Percentiles rank a stretch among this genome's conserved stretches.
These are phyloP conservation scores for Leptographium galeiforme DNA, from an alignment of 2,329 filamentous ascomycete genomes.

Conservation along the genomic window DNA sequence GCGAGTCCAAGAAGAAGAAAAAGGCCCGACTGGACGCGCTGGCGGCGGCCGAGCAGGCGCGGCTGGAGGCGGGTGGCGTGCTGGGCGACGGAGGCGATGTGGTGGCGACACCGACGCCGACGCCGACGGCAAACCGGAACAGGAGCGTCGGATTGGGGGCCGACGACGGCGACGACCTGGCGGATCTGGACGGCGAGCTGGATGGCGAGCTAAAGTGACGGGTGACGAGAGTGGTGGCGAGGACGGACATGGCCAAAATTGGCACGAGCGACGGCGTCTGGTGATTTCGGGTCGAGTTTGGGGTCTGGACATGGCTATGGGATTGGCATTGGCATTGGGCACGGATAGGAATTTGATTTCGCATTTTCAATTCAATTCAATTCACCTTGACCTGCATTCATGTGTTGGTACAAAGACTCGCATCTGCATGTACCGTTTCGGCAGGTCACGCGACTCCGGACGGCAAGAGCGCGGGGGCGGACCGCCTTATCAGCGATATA, in stretches of 20 bases:
- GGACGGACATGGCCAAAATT: not conserved
- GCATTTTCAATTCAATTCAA: no score
- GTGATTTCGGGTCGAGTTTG: no score
- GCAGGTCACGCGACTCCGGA: no score
- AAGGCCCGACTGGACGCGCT: slow-evolving; percentile 9
- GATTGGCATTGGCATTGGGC: no score
- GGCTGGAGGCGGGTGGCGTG: not conserved
- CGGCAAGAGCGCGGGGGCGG: no score
- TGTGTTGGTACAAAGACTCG: no score
- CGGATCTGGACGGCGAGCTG: slow-evolving; percentile 9
- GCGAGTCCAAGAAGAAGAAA: slow-evolving; percentile 11
- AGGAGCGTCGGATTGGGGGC: not conserved
- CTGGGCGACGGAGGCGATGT: not conserved
- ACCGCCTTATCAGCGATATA: no score
- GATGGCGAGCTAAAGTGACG: slow-evolving; percentile 7
- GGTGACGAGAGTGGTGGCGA: no score
- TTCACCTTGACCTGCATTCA: no score
- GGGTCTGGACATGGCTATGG: no score
- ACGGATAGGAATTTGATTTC: no score
- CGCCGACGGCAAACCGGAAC: not conserved
- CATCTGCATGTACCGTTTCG: no score
- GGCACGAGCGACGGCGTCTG: not conserved
- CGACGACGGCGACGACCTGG: slow-evolving; percentile 9
- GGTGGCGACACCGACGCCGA: not conserved
- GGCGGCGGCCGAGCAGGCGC: not conserved